Evolutionary conservation across 2,329 filamentous ascomycete species (phyloP).

Genomic region (Xylariaceae sp.): DNA sequence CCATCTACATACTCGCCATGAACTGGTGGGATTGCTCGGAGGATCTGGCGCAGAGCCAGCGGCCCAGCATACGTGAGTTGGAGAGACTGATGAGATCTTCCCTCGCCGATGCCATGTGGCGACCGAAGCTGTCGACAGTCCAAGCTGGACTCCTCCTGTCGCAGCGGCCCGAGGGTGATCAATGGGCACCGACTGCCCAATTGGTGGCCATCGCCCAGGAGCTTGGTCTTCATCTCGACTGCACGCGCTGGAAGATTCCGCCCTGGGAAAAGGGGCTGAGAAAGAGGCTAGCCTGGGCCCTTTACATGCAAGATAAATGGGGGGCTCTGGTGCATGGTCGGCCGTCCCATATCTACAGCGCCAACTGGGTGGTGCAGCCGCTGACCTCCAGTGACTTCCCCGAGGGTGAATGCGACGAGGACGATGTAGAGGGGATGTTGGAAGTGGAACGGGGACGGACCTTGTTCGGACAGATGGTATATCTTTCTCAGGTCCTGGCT

Average conservation of each 20-base stretch:
- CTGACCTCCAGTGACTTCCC: conserved; percentile 52
- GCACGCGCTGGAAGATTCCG: conserved; percentile 78
- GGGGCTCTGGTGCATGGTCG: conserved; percentile 66
- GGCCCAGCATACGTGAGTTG: conserved; percentile 65
- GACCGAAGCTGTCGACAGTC: conserved; percentile 74
- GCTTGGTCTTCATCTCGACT: conserved; percentile 82
- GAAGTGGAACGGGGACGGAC: conserved; percentile 62
- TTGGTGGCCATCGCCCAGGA: conserved; percentile 82
- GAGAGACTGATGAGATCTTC: conserved; percentile 68
- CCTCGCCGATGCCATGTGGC: conserved; percentile 68
- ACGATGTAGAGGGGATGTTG: conserved; percentile 51
- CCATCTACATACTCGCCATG: conserved; percentile 76
- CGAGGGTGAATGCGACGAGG: conserved; percentile 58
- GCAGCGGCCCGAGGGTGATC: conserved; percentile 67
- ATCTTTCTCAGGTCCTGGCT: conserved; percentile 65
- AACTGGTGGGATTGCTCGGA: conserved; percentile 80
- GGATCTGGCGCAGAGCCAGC: conserved; percentile 53
- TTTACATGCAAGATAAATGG: conserved; percentile 94
- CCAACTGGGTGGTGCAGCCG: conserved; percentile 59
- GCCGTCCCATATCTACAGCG: conserved; percentile 53
- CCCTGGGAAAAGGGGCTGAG: conserved; percentile 79
- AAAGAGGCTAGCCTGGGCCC: conserved; percentile 80
- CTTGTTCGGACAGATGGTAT: conserved; percentile 68
- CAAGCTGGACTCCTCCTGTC: conserved; percentile 70
- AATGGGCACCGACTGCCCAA: conserved; percentile 81